Conservation (phyloP, 208 protist genomes). For the Trypanosomatidae sp. region DNA sequence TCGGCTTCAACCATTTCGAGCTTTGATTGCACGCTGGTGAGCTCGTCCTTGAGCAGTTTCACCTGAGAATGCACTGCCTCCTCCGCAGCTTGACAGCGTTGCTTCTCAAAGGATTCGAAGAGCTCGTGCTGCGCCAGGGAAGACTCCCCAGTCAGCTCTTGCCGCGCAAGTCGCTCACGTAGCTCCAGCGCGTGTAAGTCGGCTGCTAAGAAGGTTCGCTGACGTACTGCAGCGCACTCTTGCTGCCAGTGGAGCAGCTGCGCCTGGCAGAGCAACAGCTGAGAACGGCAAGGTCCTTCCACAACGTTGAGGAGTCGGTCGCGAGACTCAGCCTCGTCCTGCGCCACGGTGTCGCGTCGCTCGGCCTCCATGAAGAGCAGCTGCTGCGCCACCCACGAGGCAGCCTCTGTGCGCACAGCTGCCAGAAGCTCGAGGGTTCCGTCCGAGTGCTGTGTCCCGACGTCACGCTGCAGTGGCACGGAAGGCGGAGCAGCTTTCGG, state of each 20-base stretch:
- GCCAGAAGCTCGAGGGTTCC: slow-evolving; percentile 11
- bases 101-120: neutral
- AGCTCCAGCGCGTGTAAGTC: slow-evolving; percentile 9
- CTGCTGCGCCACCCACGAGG: slow-evolving; percentile 6
- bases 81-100: neutral
- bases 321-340: slow-evolving; percentile 11
- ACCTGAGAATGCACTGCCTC: neutral
- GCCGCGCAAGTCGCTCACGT: slow-evolving; percentile 12
- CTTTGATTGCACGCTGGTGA: neutral
- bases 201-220: neutral
- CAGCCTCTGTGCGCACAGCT: slow-evolving; percentile 5
- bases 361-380: slow-evolving; percentile 5
- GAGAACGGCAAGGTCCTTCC: slow-evolving; percentile 7
- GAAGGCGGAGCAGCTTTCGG: neutral
- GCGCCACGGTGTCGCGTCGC: neutral
- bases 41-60: slow-evolving; percentile 1
- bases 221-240: neutral
- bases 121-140: neutral
- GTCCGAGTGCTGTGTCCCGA: slow-evolving; percentile 22
- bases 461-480: neutral
- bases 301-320: slow-evolving; percentile 5
- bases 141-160: slow-evolving; percentile 5
- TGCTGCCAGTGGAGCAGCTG: slow-evolving; percentile 10
- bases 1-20: neutral
- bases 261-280: slow-evolving; percentile 9